Base-by-base conservation (phyloP, 139 green algal genomes). In the Chlamydomonas sp. region DNA sequence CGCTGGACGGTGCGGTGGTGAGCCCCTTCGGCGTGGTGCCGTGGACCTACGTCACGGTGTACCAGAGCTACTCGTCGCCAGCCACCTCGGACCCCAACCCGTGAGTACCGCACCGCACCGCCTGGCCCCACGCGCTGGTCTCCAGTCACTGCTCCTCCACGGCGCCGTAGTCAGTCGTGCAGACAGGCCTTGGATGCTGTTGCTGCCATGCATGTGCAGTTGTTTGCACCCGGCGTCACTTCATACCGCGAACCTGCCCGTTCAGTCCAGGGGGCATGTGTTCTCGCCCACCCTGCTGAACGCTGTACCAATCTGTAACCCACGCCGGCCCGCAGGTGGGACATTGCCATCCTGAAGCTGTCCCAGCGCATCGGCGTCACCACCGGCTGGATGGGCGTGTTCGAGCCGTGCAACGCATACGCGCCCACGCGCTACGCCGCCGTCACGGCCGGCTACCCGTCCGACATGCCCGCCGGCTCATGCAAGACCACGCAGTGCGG, bases 41-140 rank as follows among this genome's bases (percentile, higher is more conserved):
- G 9, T 94, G 91, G 91, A 87, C 60, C 68, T 86, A 67, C 61
- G 91, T 92, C 2, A 94, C 91, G n/a, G 83, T 94, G 3, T 92
- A 88, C 83, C 74, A 88, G 83, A 20, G 69, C 63, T 88, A 88
- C 83, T 67, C 63, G 18, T 61, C 74, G 5, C 12, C 60, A 0
- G 17, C 10, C 49, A 67, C 83, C 3, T 16, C 74, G 12, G 83
- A 88, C 63, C 83, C 83, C 20, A 88, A 88, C 63, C 20, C 60
- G 83, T 88, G 57, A 15, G 82, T 73, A 4, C 5, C 16, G 17
- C 7, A 49, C 31, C 31, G 31, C 31, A 49, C 31, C 31, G 31
- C 31, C 31, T 49, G 31, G 31, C 31, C 31, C 31, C 31, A 49
- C 31, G 31, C 31, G 31, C 31, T 49, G 31, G 31, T 49, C 31